These are phyloP conservation scores for Tolypocladium tropicale DNA, from an alignment of 2,329 filamentous ascomycete species.

Conservation along the genomic window DNA sequence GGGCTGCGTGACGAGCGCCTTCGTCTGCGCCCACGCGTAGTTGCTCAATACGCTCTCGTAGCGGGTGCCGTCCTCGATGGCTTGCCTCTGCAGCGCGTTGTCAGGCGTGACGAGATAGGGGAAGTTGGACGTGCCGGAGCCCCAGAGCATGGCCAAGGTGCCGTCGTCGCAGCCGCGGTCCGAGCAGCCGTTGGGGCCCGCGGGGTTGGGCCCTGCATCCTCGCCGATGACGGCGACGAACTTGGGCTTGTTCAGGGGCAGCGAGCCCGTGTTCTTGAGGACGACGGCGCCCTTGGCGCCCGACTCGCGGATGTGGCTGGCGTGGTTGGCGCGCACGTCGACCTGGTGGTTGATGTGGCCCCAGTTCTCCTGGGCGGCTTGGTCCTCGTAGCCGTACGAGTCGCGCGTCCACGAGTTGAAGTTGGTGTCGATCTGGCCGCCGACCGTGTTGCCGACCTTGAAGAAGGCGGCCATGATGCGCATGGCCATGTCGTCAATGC, in stretches of 20 bases:
- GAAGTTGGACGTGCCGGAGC: slow-evolving; percentile 62
- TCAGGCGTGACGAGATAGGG: slow-evolving; percentile 70
- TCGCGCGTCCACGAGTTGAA: slow-evolving; percentile 82
- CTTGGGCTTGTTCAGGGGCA: slow-evolving; percentile 72
- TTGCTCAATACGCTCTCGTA: slow-evolving; percentile 61
- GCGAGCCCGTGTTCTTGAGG: slow-evolving; percentile 69
- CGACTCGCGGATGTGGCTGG: slow-evolving; percentile 60
- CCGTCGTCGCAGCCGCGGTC: slow-evolving; percentile 54
- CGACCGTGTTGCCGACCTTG: slow-evolving; percentile 49
- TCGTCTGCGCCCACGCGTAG: slow-evolving; percentile 50
- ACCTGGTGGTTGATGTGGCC: slow-evolving; percentile 70
- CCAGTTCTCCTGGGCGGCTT: slow-evolving; percentile 47
- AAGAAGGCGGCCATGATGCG: slow-evolving; percentile 67
- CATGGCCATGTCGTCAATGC: slow-evolving; percentile 85
- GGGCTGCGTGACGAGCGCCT: slow-evolving; percentile 49
- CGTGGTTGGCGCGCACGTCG: slow-evolving; percentile 73
- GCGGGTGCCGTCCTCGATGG: slow-evolving; percentile 44
- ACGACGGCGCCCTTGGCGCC: slow-evolving; percentile 76
- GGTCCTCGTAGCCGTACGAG: slow-evolving; percentile 62
- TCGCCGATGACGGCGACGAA: slow-evolving; percentile 71
- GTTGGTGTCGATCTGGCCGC: slow-evolving; percentile 50
- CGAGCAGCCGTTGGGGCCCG: slow-evolving; percentile 68
- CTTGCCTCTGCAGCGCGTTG: slow-evolving; percentile 54
- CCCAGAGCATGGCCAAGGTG: slow-evolving; percentile 69
- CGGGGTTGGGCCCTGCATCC: slow-evolving; percentile 66